Conservation (phyloP, 129 eudicot species). For the Pittosporum tobira region DNA sequence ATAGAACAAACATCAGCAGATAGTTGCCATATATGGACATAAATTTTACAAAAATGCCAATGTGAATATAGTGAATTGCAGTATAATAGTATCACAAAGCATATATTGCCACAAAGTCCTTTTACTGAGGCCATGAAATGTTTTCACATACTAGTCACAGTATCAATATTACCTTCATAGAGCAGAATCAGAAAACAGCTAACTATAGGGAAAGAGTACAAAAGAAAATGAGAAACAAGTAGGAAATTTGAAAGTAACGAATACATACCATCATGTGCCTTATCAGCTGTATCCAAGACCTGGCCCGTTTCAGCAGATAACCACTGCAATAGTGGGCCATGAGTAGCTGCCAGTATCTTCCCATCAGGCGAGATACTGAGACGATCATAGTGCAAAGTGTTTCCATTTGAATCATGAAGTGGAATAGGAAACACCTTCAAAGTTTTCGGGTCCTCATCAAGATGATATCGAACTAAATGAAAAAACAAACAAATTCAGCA, state of each 20-base stretch:
- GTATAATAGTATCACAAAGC: no score
- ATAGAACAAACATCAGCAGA: not conserved
- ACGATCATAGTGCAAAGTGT: constrained; percentile 68
- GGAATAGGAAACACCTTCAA: constrained; percentile 83
- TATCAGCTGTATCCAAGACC: constrained; percentile 81
- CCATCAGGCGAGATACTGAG: constrained; percentile 93
- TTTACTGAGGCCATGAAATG: no score
- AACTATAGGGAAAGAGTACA: not conserved
- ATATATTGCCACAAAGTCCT: no score
- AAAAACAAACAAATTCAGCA: constrained; percentile 10
- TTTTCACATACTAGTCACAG: no score
- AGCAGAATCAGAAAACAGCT: not conserved
- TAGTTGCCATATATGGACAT: not conserved
- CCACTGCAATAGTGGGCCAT: constrained; percentile 85
- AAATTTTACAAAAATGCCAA: no score
- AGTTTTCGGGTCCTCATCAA: constrained; percentile 93
- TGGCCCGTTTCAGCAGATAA: constrained; percentile 71
- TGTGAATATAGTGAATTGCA: no score
- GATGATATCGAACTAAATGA: constrained; percentile 80
- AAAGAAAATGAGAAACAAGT: not conserved
- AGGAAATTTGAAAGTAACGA: not conserved
- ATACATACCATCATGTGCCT: constrained; percentile 96
- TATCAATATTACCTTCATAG: no score
- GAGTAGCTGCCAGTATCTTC: constrained; percentile 85
- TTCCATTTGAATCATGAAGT: constrained; percentile 70